Percentiles rank a stretch among this genome's conserved stretches.
These are phyloP conservation scores for Purpureocillium lavendulum DNA, from an alignment of 2,329 filamentous ascomycete species.

Conservation along the genomic window DNA sequence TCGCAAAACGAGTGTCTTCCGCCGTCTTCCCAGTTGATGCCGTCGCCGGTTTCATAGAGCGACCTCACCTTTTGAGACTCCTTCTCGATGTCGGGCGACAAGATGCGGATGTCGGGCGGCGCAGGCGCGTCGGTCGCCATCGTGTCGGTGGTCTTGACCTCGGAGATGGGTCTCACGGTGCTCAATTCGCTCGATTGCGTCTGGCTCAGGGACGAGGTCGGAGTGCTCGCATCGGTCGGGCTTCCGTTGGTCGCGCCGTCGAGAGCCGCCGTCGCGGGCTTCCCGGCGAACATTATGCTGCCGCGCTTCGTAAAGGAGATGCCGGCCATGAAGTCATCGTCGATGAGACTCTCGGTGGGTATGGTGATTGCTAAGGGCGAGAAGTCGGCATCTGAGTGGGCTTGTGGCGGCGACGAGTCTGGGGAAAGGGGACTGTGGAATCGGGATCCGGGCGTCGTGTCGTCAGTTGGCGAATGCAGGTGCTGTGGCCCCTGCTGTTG, in stretches of 20 bases:
- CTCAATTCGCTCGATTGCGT: constrained; percentile 3
- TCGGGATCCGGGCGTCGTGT: constrained; percentile 10
- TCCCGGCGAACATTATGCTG: constrained; percentile 52
- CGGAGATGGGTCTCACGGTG: constrained; percentile 1
- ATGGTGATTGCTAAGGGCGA: constrained; percentile 48
- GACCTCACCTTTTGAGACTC: constrained; percentile 61
- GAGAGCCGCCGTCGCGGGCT: constrained; percentile 18
- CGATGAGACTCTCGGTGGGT: constrained; percentile 46
- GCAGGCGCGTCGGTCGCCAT: constrained; percentile 8
- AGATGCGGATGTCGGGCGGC: constrained; percentile 41
- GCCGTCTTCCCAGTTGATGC: constrained; percentile 44
- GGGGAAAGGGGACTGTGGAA: constrained; percentile 7
- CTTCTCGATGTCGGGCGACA: constrained; percentile 48
- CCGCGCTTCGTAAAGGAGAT: constrained; percentile 56
- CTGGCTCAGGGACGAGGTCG: constrained; percentile 7
- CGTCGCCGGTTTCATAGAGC: constrained; percentile 51
- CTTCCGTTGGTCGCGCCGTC: constrained; percentile 9
- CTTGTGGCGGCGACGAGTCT: constrained; percentile 11
- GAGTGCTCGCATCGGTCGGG: constrained; percentile 9
- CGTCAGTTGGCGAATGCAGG: constrained; percentile 2
- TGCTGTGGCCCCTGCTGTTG: constrained; percentile 7
- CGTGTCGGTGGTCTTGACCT: constrained; percentile 3
- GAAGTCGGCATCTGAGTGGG: constrained; percentile 27
- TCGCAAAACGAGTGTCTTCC: constrained; percentile 38
- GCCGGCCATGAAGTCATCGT: constrained; percentile 47